A percentile compares a stretch with the other conserved stretches of the same genome.
Conservation (phyloP, 2,329 filamentous ascomycete genomes). For the Cadophora sp. region DNA sequence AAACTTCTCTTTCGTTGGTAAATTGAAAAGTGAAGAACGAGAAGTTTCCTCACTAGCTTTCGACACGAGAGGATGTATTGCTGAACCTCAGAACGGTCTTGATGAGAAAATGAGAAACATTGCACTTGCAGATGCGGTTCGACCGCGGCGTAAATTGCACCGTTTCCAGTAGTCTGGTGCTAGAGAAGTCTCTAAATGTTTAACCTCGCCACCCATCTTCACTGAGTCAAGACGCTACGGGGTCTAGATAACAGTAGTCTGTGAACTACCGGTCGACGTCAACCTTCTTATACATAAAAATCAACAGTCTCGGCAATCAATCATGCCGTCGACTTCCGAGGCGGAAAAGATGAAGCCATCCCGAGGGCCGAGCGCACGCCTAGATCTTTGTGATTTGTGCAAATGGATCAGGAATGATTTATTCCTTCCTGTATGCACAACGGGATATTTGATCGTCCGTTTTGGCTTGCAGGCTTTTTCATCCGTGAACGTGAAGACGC, state of each 20-base stretch:
- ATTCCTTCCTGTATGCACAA: neutral
- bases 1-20: too few species aligned
- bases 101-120: neutral
- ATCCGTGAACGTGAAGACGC: neutral
- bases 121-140: neutral
- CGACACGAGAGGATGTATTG: too few species aligned
- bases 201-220: too few species aligned
- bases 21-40: too few species aligned
- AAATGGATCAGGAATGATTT: neutral
- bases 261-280: too few species aligned
- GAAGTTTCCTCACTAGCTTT: too few species aligned
- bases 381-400: neutral
- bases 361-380: neutral
- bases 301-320: neutral
- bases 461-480: neutral
- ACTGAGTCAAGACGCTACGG: too few species aligned
- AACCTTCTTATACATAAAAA: neutral
- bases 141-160: neutral
- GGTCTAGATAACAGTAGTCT: too few species aligned
- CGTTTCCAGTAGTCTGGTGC: neutral
- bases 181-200: too few species aligned
- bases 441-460: neutral
- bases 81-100: too few species aligned
- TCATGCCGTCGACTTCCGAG: neutral
- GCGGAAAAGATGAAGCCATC: neutral